Evolutionary conservation across 2,329 filamentous ascomycete species (phyloP), one percentile per base, ranked within the genome.

Genomic region (Colletotrichum simmondsii): DNA sequence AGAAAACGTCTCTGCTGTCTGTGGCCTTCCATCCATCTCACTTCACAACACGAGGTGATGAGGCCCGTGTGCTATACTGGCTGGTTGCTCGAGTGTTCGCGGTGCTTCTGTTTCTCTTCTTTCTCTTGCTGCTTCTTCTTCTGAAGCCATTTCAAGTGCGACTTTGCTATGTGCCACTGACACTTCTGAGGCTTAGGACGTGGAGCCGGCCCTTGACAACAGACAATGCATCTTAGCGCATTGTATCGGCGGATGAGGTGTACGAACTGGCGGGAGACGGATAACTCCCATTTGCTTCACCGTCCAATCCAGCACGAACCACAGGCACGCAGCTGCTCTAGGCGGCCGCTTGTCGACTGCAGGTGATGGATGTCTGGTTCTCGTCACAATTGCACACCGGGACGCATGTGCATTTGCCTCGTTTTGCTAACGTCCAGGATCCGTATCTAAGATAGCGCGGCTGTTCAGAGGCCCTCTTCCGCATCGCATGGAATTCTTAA

Each of bases 241-340:
- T 26, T n/a, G 69, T 42, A 61, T 14, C 53, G 35, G 52, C 32
- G 64, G 58, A 26, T 42, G 65, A 68, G 37, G 65, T 63, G 58
- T 72, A 58, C 54, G 70, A 72, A 64, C 53, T 64, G 59, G 59
- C 65, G 65, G 59, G 70, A 64, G 66, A 58, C 65, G 59, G 65
- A 19, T 42, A 26, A 46, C 56, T 63, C 53, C 37, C 70, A 72
- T 72, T 72, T 72, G 65, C 70, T 69, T 72, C 26, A 42, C 54
- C 70, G 32, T 72, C 70, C 70, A 72, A 72, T 69, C 37, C 52
- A 60, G 42, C 53, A 64, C 65, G 59, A 64, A 70, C 42, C n/a
- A 24, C 59, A 60, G 54, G 70, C 65, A 56, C 30, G n/a, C 16
- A 30, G 59, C 46, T 59, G 42, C 59, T 46, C 59, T 64, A 37